Evolutionary conservation across 495 filamentous ascomycete genomes (phyloP), one percentile per base, ranked within the genome.

Genomic region (Clohesyomyces aquaticus): DNA sequence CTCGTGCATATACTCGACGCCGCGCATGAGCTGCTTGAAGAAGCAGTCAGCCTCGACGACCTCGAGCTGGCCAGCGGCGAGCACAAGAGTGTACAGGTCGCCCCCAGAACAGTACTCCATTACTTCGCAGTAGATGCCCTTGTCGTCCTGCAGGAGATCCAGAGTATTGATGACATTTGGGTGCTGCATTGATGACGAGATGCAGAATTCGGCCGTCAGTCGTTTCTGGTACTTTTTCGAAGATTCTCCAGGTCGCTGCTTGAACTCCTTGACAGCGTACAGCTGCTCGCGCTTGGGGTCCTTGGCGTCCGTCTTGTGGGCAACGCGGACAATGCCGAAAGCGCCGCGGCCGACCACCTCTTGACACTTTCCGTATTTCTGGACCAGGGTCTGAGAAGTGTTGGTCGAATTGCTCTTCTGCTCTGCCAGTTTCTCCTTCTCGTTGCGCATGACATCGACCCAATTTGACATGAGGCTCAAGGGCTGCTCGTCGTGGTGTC

Each of bases 71-170:
- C 91, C 91, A 22, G 93, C 91, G 11, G 93, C 85, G 47, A 99
- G 86, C 23, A 98, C 88, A 21, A 99, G 81, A 0, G 91, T 96
- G 77, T 99, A 99, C 21, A 99, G 83, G 77, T 99, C 94, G 35
- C 94, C 94, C 55, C 94, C 94, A 29, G 93, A 91, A 72, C 95
- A 98, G 75, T 93, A 99, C 76, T 99, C 94, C 94, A 99, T 99
- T 27, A 98, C 94, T 76, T 99, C 94, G 79, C 94, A 99, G 77
- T 94, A 98, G 74, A 97, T 93, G 60, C 95, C 94, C 76, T 98
- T 99, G 55, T 93, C 85, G 73, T 98, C 94, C 76, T 95, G 89
- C 26, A 99, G 78, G 18, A 99, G 85, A 72, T 99, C 94, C 35
- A 99, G 83, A 0, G 94, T 98, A 77, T 97, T 93, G 69, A 99